Base-by-base conservation (phyloP, 805 yeast species). In the Candida berthetii region DNA sequence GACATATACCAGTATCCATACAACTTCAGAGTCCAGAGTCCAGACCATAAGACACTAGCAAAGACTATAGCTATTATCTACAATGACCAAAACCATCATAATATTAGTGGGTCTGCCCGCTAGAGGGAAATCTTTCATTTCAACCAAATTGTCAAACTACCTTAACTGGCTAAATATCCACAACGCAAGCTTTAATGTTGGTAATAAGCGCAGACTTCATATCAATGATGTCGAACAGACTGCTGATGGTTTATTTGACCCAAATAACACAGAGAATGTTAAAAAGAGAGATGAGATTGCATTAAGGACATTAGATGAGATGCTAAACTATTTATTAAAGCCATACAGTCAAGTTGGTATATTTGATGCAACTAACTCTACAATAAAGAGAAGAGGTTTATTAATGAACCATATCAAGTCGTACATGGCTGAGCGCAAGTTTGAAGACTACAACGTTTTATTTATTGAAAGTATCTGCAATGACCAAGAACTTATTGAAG, bases 21-120 rank as follows among this genome's bases (percentile, higher is more conserved):
- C n/a, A n/a, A n/a, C n/a, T n/a, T n/a, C n/a, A n/a, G n/a, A n/a
- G n/a, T n/a, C n/a, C n/a, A n/a, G n/a, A n/a, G n/a, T n/a, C n/a
- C 29, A 27, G 13, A 27, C 13, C 13, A 27, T 13, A 27, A 27
- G 29, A 27, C 9, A 27, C 13, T 13, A 27, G 29, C 13, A 27
- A 10, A 27, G 13, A 9, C 29, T 27, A 27, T 9, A 13, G 13
- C 29, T 10, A 10, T 10, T 13, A 27, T 27, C 15, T 15, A 31
- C 11, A 13, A 31, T n/a, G 17, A 31, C 17, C 17, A 78, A 78
- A 53, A 62, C 79, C 42, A 80, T 80, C 20, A 78, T 81, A 42
- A 79, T 81, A 9, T 79, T 82, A 80, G 86, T 82, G 10, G 88
- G 88, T 0, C 66, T 81, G 29, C 88, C 88, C 16, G 88, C 88